Conservation (phyloP, 164 flowering plant species). For the Chloranthus sessilifolius region DNA sequence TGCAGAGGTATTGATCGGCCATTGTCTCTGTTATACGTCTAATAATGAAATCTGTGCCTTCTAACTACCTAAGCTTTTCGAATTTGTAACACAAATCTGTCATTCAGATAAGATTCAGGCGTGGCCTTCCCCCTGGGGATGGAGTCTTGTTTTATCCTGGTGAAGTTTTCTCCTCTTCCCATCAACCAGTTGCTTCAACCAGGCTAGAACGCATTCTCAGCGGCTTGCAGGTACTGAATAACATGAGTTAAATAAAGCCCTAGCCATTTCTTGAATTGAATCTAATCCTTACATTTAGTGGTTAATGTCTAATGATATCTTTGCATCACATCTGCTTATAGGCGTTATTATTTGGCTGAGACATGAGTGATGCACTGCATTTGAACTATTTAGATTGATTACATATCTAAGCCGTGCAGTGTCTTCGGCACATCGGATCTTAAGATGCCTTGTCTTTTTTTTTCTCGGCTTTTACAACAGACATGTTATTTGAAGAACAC, state of each 20-base stretch:
- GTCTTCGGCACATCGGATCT: too few species aligned
- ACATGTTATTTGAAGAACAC: too few species aligned
- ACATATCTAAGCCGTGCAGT: too few species aligned
- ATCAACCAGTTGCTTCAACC: conserved; percentile 80
- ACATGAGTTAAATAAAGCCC: too few species aligned
- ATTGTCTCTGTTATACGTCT: background rate
- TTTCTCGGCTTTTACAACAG: too few species aligned
- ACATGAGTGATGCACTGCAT: too few species aligned
- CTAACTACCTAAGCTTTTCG: background rate
- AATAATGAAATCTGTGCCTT: background rate
- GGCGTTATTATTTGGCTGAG: too few species aligned
- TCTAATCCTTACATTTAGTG: too few species aligned
- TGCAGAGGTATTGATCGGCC: conserved; percentile 64
- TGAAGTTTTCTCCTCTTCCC: conserved; percentile 76
- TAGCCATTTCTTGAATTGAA: too few species aligned
- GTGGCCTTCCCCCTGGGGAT: conserved; percentile 97
- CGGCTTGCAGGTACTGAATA: conserved; percentile 73
- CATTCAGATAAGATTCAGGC: conserved; percentile 79
- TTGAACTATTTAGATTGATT: too few species aligned
- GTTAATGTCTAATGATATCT: too few species aligned
- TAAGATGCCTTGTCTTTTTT: too few species aligned
- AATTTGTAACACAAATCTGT: background rate
- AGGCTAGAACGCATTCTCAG: conserved; percentile 86
- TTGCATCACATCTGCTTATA: background rate
- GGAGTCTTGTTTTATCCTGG: conserved; percentile 96